Evolutionary conservation across 805 yeast species (phyloP).

Genomic region (Yamadazyma laniorum): DNA sequence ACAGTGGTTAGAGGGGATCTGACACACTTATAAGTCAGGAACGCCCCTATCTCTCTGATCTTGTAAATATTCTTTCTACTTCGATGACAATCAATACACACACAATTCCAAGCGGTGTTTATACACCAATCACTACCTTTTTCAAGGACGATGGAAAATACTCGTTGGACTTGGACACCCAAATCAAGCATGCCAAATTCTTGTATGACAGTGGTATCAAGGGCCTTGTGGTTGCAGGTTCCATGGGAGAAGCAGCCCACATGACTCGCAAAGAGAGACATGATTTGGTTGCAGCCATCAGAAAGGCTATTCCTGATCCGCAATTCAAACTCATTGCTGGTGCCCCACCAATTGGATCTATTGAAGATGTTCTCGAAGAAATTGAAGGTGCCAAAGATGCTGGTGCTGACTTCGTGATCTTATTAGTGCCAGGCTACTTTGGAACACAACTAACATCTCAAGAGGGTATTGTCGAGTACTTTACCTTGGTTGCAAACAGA

Average conservation of each 20-base stretch:
- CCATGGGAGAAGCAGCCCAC: conserved; percentile 41
- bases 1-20: no score
- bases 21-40: no score
- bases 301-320: conserved; percentile 30
- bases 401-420: conserved; percentile 34
- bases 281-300: conserved; percentile 23
- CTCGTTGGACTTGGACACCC: conserved; percentile 30
- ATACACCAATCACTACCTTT: conserved; percentile 32
- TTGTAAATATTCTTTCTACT: no score
- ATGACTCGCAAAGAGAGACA: conserved; percentile 30
- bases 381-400: conserved; percentile 23
- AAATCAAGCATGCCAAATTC: conserved; percentile 27
- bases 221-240: conserved; percentile 38
- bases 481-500: conserved; percentile 26
- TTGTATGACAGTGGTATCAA: conserved; percentile 27
- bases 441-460: conserved; percentile 31
- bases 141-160: conserved; percentile 24
- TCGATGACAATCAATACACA: conserved; percentile 11
- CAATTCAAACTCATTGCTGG: conserved; percentile 34
- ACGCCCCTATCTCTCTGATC: no score
- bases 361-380: conserved; percentile 26
- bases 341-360: conserved; percentile 23
- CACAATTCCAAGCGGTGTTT: conserved; percentile 22
- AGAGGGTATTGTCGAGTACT: conserved; percentile 31
- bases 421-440: conserved; percentile 36